Evolutionary conservation across 2,329 filamentous ascomycete genomes (phyloP).

Genomic region (Kalmusia sp.): DNA sequence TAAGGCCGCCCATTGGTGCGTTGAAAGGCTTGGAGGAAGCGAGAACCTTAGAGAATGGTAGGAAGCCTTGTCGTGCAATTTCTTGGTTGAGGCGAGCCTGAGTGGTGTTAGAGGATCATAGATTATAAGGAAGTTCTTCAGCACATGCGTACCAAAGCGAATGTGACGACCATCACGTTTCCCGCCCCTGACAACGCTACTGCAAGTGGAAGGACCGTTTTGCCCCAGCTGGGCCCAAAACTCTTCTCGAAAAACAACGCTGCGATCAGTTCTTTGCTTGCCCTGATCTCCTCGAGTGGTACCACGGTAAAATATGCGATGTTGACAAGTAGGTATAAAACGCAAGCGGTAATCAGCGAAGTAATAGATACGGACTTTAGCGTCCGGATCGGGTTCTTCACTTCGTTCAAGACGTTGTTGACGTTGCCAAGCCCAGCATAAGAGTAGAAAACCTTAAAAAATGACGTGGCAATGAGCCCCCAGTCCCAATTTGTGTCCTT

Average conservation of each 20-base stretch:
- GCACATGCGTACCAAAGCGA: conserved; percentile 67
- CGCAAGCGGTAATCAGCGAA: conserved; percentile 67
- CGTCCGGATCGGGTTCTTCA: conserved; percentile 71
- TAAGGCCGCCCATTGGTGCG: conserved; percentile 70
- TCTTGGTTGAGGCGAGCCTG: conserved; percentile 75
- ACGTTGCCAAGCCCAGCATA: conserved; percentile 72
- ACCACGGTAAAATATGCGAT: conserved; percentile 70
- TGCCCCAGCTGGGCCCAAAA: conserved; percentile 66
- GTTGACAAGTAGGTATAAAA: conserved; percentile 73
- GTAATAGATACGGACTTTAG: conserved; percentile 67
- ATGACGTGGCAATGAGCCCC: conserved; percentile 69
- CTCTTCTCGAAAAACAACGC: conserved; percentile 71
- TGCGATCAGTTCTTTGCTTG: conserved; percentile 71
- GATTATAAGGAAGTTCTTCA: background rate
- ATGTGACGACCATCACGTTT: conserved; percentile 77
- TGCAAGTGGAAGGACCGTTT: conserved; percentile 65
- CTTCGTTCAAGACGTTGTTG: conserved; percentile 75
- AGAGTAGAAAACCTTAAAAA: conserved; percentile 73
- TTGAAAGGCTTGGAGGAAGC: conserved; percentile 72
- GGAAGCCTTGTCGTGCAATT: conserved; percentile 73
- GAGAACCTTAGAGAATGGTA: conserved; percentile 67
- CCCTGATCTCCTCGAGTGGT: conserved; percentile 70
- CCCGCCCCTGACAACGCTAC: conserved; percentile 73
- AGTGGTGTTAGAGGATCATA: background rate
- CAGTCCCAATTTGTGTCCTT: conserved; percentile 72